Evolutionary conservation across 805 yeast species (phyloP).

Genomic region (Kregervanrija fluxuum): DNA sequence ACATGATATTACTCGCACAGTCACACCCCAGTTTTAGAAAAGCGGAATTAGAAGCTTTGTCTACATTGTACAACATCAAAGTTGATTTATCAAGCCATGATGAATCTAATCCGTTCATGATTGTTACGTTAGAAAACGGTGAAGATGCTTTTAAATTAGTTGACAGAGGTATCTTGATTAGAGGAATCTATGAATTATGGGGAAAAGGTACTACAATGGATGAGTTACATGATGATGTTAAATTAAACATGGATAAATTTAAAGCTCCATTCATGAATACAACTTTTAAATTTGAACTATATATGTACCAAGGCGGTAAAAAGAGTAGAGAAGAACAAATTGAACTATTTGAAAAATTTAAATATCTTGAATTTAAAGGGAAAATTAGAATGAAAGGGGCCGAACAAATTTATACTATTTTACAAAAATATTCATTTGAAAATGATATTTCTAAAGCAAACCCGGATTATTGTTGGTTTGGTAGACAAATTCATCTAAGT

Average conservation of each 20-base stretch:
- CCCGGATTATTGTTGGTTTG: conserved; percentile 65
- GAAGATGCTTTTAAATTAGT: conserved; percentile 59
- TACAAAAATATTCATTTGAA: conserved; percentile 58
- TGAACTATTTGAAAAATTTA: conserved; percentile 62
- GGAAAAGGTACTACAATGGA: conserved; percentile 57
- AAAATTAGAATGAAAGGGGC: conserved; percentile 73
- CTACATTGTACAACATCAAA: conserved; percentile 48
- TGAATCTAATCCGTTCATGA: conserved; percentile 60
- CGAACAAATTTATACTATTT: conserved; percentile 56
- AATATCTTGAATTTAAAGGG: conserved; percentile 67
- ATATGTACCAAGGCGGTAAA: conserved; percentile 67
- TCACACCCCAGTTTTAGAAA: conserved; percentile 68
- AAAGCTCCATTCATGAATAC: conserved; percentile 32
- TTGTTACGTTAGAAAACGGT: conserved; percentile 60
- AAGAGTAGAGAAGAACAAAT: conserved; percentile 43
- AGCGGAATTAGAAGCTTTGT: conserved; percentile 82
- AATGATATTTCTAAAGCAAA: conserved; percentile 28
- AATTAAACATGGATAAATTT: conserved; percentile 20
- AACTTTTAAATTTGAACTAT: conserved; percentile 76
- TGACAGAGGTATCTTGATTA: conserved; percentile 58
- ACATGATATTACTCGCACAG: conserved; percentile 80
- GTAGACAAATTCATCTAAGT: conserved; percentile 58
- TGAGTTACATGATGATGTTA: conserved; percentile 48
- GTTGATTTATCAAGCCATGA: conserved; percentile 56
- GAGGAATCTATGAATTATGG: conserved; percentile 81